Base-by-base conservation (phyloP, 1,284 basidiomycete genomes). In the Puccinia coronata region DNA sequence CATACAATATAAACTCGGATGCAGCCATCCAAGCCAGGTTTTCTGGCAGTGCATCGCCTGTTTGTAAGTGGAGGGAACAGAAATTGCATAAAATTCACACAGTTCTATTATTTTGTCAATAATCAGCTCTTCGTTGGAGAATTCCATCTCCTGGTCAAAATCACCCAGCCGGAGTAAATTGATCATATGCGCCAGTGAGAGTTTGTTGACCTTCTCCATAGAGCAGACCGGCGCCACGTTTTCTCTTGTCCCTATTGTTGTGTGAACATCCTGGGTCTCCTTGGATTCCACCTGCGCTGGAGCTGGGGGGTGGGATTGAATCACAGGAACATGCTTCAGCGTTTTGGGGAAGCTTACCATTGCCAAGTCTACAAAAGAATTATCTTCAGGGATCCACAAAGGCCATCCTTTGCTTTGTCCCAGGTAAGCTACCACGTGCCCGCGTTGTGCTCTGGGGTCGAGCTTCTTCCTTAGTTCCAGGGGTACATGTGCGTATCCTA, bases 401-500 rank as follows among this genome's bases (percentile, higher is more conserved):
- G 47, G 34, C 36, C 67, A 70, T 8, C 67, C 67, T 70, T 70
- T 70, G 41, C 34, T 20, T 5, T 9, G 12, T 3, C 49, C 43
- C 25, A 71, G 43, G 34, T 71, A 31, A 3, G 49, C 25, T 3
- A 71, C 47, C 2, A 51, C 69, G 34, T 51, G 43, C 6, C 43
- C 43, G 16, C 43, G 43, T 16, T 6, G 6, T 6, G 34, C 49
- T 34, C 69, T 31, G 18, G 28, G n/a, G 18, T 28, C 69, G 14
- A 25, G 8, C 61, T 16, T 31, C 28, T 51, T 49, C 1, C 36
- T 1, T 3, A 36, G 1, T 57, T 76, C 75, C 39, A 8, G 12
- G 11, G 57, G 75, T 25, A 51, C 9, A 23, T 77, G 75, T 4
- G 65, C 61, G 59, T 47, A 77, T 2, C 39, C 75, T 0, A 47